phyloP scores from a whole-genome alignment of 2,329 filamentous ascomycete species.

The Bipolaris zeicola region DNA sequence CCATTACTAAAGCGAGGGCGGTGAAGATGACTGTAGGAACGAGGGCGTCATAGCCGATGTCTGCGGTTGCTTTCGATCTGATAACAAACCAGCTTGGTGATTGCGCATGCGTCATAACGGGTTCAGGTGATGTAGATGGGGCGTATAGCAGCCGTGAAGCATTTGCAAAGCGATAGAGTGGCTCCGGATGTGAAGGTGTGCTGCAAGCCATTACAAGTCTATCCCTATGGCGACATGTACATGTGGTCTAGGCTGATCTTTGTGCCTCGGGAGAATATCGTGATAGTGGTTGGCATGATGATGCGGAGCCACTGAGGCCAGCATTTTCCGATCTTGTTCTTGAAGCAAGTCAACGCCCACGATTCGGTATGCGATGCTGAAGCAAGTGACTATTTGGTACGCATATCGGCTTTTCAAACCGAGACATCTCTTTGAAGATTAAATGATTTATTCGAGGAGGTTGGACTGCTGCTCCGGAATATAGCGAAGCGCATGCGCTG shows the following conservation, averaged over 20 bases:
- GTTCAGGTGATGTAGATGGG: background rate
- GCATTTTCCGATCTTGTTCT: background rate
- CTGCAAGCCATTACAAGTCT: background rate
- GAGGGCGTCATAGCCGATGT: constrained; percentile 33
- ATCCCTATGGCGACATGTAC: background rate
- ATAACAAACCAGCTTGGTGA: constrained; percentile 34
- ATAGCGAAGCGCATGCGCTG: background rate
- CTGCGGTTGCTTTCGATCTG: constrained; percentile 27
- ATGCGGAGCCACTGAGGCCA: background rate
- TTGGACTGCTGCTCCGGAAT: background rate
- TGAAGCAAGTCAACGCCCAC: background rate
- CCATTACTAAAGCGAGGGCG: constrained; percentile 27
- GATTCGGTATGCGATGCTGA: background rate
- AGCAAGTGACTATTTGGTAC: background rate
- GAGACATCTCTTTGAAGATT: background rate
- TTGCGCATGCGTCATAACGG: constrained; percentile 20
- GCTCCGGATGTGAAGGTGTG: background rate
- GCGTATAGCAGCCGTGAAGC: background rate
- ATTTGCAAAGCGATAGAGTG: background rate
- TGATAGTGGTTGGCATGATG: constrained; percentile 14
- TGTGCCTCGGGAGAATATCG: background rate
- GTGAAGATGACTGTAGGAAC: constrained; percentile 34
- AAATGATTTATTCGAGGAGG: background rate
- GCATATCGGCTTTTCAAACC: background rate
- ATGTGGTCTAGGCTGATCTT: constrained; percentile 2